These are phyloP conservation scores for Epichloe festucae DNA, from an alignment of 2,329 filamentous ascomycete genomes.

Conservation along the genomic window DNA sequence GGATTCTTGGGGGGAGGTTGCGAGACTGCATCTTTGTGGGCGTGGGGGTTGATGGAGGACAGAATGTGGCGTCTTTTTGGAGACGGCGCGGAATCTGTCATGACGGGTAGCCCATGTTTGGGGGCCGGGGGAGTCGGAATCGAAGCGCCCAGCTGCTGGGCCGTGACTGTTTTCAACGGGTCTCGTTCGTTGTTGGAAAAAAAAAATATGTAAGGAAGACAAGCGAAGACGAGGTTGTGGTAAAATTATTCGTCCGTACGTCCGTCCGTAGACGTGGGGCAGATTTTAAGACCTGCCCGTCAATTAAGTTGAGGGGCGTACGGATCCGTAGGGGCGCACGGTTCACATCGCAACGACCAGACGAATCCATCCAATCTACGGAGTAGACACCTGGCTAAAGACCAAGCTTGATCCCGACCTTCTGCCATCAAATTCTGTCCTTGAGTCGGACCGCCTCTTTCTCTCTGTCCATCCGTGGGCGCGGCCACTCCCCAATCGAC, in stretches of 20 bases:
- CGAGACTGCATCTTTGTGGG: neutral
- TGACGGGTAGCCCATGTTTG: slow-evolving; percentile 15
- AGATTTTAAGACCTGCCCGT: too few relatives aligned
- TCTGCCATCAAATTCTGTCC: neutral
- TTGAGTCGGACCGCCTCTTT: neutral
- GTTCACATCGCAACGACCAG: too few relatives aligned
- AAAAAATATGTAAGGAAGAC: too few relatives aligned
- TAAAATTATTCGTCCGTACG: too few relatives aligned
- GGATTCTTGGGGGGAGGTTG: neutral
- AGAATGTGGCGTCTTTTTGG: slow-evolving; percentile 34
- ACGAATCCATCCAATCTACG: too few relatives aligned
- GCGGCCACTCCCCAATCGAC: neutral
- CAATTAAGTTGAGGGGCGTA: too few relatives aligned
- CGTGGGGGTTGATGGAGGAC: slow-evolving; percentile 32
- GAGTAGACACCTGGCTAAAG: neutral
- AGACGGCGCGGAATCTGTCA: slow-evolving; percentile 21
- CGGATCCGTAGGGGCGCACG: too few relatives aligned
- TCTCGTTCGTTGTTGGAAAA: too few relatives aligned
- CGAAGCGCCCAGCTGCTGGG: too few relatives aligned
- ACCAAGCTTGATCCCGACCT: neutral
- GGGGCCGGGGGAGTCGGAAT: neutral
- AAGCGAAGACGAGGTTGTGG: too few relatives aligned
- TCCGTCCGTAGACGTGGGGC: too few relatives aligned
- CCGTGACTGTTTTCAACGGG: too few relatives aligned
- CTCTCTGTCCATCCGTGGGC: neutral